A percentile compares a stretch with the other conserved stretches of the same genome.
Evolutionary conservation across 2,329 filamentous ascomycete genomes (phyloP).

Genomic region (Graphiopsis chlorocephala): DNA sequence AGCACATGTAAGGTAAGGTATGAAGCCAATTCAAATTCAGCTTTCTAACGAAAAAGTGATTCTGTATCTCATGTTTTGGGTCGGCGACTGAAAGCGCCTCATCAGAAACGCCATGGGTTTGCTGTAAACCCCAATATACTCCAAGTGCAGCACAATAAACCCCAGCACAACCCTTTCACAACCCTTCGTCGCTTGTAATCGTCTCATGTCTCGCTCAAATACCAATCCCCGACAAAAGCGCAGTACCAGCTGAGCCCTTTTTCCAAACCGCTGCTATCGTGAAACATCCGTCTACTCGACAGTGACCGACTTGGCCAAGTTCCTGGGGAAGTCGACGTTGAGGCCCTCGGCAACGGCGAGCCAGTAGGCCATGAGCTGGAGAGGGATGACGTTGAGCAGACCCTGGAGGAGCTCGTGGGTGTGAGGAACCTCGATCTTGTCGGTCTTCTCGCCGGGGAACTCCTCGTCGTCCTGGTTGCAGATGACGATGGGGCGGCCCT

Average conservation of each 20-base stretch:
- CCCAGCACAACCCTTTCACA: not conserved
- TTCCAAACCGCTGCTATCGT: not conserved
- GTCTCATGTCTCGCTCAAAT: constrained; percentile 14
- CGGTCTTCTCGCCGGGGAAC: constrained; percentile 82
- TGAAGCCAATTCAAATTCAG: not conserved
- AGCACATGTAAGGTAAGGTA: not conserved
- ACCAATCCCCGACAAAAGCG: not conserved
- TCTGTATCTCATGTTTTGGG: constrained; percentile 1
- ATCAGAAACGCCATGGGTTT: not conserved
- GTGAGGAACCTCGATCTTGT: constrained; percentile 96
- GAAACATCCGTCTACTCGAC: constrained; percentile 70
- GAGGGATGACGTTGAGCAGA: constrained; percentile 93
- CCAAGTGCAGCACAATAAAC: not conserved
- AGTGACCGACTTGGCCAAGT: constrained; percentile 97
- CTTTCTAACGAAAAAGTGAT: not conserved
- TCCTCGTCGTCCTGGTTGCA: constrained; percentile 89
- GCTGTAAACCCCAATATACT: constrained; percentile 4
- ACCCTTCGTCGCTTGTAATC: constrained; percentile 1
- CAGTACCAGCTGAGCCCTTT: constrained; percentile 14
- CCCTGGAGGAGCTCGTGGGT: constrained; percentile 95
- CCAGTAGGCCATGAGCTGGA: constrained; percentile 99
- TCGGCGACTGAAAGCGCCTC: not conserved
- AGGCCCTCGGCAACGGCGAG: constrained; percentile 91
- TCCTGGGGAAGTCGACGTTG: constrained; percentile 98
- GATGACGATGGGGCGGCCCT: constrained; percentile 95